phyloP scores from a whole-genome alignment of 2,329 filamentous ascomycete species.

The Claviceps citrina region DNA sequence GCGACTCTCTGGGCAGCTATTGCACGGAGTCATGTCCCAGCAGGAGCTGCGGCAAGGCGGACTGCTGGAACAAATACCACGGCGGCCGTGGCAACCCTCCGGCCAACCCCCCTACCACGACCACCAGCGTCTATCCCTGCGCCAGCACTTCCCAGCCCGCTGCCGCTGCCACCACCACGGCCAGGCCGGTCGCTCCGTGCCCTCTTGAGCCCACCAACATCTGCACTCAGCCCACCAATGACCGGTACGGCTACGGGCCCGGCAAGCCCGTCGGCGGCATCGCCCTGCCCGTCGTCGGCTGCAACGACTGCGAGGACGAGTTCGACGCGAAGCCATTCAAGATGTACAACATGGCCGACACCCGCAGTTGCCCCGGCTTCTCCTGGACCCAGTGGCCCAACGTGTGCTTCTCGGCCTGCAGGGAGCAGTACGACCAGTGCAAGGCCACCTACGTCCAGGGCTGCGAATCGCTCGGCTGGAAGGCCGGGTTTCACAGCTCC shows the following conservation, averaged over 20 bases:
- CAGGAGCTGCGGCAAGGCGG: constrained; percentile 25
- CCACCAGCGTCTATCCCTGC: constrained; percentile 21
- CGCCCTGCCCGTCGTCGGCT: constrained; percentile 35
- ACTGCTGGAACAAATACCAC: constrained; percentile 27
- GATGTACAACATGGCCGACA: constrained; percentile 31
- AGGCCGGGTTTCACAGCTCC: constrained; percentile 12
- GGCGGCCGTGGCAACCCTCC: constrained; percentile 21
- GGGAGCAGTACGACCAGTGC: constrained; percentile 35
- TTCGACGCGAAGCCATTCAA: constrained; percentile 32
- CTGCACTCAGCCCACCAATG: constrained; percentile 37
- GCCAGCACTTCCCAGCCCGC: constrained; percentile 15
- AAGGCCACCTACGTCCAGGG: constrained; percentile 32
- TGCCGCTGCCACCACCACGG: constrained; percentile 18
- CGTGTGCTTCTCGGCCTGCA: constrained; percentile 38
- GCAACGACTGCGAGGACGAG: constrained; percentile 34
- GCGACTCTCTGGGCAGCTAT: constrained; percentile 28
- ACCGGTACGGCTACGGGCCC: constrained; percentile 51
- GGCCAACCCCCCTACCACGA: constrained; percentile 13
- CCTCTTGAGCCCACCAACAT: constrained; percentile 34
- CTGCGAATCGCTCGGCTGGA: constrained; percentile 23
- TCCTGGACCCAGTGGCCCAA: constrained; percentile 18
- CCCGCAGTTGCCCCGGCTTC: constrained; percentile 29
- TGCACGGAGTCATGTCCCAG: constrained; percentile 24
- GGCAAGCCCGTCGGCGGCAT: constrained; percentile 41
- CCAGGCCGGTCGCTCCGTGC: constrained; percentile 19